Percentiles rank a stretch among this genome's conserved stretches.
These are phyloP conservation scores for Monosporozyma aquatica DNA, from an alignment of 805 yeast species.

Conservation along the genomic window DNA sequence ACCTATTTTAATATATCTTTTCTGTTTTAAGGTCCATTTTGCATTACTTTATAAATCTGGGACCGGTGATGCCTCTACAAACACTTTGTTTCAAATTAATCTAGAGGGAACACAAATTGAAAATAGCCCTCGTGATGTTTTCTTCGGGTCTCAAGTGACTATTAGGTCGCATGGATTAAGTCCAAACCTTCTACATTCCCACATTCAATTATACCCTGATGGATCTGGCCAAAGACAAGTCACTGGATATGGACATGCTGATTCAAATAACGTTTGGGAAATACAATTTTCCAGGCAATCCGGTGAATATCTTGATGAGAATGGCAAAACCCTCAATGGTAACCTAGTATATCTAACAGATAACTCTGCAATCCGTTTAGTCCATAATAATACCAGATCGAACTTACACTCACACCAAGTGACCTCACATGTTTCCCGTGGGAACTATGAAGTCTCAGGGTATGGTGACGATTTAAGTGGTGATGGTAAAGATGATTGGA, in stretches of 20 bases:
- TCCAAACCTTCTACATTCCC: constrained; percentile 70
- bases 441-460: constrained; percentile 57
- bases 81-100: constrained; percentile 84
- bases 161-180: constrained; percentile 60
- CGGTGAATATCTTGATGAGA: constrained; percentile 28
- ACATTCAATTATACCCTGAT: constrained; percentile 59
- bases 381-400: constrained; percentile 52
- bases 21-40: constrained; percentile 77
- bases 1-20: constrained; percentile 61
- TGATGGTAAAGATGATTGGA: constrained; percentile 71
- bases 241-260: constrained; percentile 71
- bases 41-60: constrained; percentile 68
- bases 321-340: constrained; percentile 12
- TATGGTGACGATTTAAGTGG: constrained; percentile 61
- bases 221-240: constrained; percentile 74
- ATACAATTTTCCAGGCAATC: constrained; percentile 42
- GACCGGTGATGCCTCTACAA: constrained; percentile 86
- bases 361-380: constrained; percentile 53
- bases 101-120: constrained; percentile 57
- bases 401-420: constrained; percentile 68
- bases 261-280: constrained; percentile 60
- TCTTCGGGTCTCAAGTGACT: constrained; percentile 41
- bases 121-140: constrained; percentile 60
- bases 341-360: constrained; percentile 34
- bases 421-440: constrained; percentile 49